These are phyloP conservation scores for Paulownia fortunei DNA, from an alignment of 257 asterid species.

Conservation along the genomic window DNA sequence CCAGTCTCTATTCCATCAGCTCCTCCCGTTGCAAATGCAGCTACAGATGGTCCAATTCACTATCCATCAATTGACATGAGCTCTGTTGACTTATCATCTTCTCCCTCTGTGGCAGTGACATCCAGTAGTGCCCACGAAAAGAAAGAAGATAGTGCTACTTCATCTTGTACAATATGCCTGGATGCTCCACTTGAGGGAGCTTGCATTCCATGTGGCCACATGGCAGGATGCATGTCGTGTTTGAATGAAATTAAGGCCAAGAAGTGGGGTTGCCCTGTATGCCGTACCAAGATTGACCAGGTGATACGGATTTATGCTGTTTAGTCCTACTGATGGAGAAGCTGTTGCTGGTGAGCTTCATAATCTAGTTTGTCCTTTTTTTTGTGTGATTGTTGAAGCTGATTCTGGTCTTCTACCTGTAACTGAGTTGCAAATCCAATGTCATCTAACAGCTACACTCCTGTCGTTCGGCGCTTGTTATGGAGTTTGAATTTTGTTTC, in stretches of 20 bases:
- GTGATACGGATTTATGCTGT: constrained; percentile 78
- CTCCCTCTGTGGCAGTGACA: constrained; percentile 30
- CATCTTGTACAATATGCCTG: constrained; percentile 79
- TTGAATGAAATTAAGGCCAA: constrained; percentile 72
- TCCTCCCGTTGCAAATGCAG: constrained; percentile 49
- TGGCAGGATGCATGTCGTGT: constrained; percentile 96
- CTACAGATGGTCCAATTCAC: constrained; percentile 58
- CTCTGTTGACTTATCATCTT: constrained; percentile 51
- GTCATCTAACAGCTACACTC: background rate
- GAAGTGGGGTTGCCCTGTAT: constrained; percentile 93
- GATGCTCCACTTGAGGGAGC: constrained; percentile 90
- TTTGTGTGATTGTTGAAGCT: background rate
- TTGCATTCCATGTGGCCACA: constrained; percentile 93
- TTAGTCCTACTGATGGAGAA: constrained; percentile 35
- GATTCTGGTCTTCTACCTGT: background rate
- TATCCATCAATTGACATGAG: constrained; percentile 72
- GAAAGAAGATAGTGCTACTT: constrained; percentile 39
- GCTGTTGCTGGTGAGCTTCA: constrained; percentile 39
- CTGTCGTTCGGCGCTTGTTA: background rate
- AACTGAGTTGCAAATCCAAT: background rate
- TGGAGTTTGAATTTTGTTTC: background rate
- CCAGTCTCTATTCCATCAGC: constrained; percentile 60
- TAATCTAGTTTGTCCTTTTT: background rate
- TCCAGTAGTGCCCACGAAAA: constrained; percentile 30
- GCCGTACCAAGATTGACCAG: constrained; percentile 85